Evolutionary conservation across 345 rosid genomes (phyloP).

Genomic region (Nephelium lappaceum): DNA sequence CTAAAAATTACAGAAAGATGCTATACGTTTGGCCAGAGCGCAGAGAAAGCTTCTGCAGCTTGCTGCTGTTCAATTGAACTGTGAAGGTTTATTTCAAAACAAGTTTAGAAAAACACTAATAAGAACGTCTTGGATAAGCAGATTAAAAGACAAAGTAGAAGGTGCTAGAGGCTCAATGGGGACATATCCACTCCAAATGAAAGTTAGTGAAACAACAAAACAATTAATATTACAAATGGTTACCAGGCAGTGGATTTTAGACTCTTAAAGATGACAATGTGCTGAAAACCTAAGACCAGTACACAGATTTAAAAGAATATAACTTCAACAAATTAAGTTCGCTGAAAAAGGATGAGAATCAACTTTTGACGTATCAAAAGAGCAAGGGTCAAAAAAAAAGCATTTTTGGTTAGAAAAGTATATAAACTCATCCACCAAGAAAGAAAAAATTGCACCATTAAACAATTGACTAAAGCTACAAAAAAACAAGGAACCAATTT

Average conservation of each 20-base stretch:
- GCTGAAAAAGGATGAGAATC: background rate
- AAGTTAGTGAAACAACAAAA: background rate
- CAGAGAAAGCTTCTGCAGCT: background rate
- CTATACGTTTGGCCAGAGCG: too few species aligned
- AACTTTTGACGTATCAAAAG: background rate
- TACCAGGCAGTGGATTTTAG: constrained; percentile 4
- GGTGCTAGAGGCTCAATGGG: background rate
- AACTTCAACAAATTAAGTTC: background rate
- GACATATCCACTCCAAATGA: background rate
- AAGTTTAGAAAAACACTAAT: background rate
- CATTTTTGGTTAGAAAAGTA: constrained; percentile 3
- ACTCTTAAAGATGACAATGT: background rate
- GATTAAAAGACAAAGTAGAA: background rate
- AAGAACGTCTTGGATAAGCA: background rate
- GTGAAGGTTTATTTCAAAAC: background rate
- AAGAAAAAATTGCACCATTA: background rate
- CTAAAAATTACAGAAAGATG: background rate
- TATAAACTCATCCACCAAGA: constrained; percentile 3
- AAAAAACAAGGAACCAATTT: constrained; percentile 10
- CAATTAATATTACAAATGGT: background rate
- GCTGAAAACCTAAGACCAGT: background rate
- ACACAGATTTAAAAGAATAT: background rate
- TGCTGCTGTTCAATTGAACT: background rate
- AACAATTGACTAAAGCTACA: background rate
- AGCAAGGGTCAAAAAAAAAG: background rate